phyloP scores from a whole-genome alignment of 805 yeast genomes.

The Zygotorulaspora sp. region DNA sequence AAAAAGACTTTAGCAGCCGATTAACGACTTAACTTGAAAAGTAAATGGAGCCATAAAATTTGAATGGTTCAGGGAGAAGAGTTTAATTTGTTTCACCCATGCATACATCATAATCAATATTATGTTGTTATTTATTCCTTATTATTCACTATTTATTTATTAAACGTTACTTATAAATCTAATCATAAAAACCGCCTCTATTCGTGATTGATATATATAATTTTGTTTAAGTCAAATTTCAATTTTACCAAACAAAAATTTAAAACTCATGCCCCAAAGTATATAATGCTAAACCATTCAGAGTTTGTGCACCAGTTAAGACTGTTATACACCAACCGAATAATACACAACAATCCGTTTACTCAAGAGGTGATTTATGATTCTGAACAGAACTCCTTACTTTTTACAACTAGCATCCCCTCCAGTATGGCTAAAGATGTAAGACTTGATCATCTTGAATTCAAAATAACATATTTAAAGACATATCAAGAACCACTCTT shows the following conservation, averaged over 20 bases:
- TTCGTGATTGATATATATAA: no score
- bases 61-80: not conserved
- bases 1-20: slow-evolving; percentile 88
- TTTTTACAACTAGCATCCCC: slow-evolving; percentile 6
- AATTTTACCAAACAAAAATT: no score
- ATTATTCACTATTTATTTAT: slow-evolving; percentile 10
- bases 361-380: slow-evolving; percentile 3
- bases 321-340: not conserved
- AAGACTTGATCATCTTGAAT: slow-evolving; percentile 13
- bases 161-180: not conserved
- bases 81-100: slow-evolving; percentile 2
- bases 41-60: not conserved
- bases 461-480: slow-evolving; percentile 18
- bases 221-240: slow-evolving; percentile 1
- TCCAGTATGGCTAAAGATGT: not conserved
- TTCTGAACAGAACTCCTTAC: slow-evolving; percentile 2
- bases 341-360: slow-evolving; percentile 2
- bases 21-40: slow-evolving; percentile 30
- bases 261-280: no score
- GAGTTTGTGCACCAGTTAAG: no score
- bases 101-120: slow-evolving; percentile 2
- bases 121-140: slow-evolving; percentile 10
- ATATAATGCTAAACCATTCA: no score
- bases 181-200: no score
- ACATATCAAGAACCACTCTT: slow-evolving; percentile 26